Percentiles rank a stretch among this genome's conserved stretches.
Evolutionary conservation across 257 asterid genomes (phyloP).

Genomic region (Forsythia suspensa): DNA sequence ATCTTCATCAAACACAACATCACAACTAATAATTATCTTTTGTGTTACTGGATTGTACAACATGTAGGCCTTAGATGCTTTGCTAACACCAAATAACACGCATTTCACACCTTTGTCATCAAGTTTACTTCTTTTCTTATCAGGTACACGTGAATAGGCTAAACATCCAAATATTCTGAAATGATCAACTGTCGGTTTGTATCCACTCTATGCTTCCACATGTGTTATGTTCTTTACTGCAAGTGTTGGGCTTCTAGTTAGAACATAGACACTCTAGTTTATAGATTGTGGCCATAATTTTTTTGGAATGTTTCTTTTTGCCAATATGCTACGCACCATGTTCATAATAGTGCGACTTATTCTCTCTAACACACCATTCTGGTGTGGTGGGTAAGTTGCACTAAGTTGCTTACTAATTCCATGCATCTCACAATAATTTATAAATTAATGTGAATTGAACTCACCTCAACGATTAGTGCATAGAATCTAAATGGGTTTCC

Average conservation of each 20-base stretch:
- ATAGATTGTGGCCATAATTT: no score
- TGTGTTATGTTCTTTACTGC: background rate
- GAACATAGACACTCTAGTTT: background rate
- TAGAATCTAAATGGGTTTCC: no score
- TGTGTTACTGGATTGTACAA: no score
- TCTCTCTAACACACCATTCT: no score
- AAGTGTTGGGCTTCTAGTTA: background rate
- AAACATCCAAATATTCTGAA: background rate
- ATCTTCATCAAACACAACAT: background rate
- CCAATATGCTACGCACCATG: background rate
- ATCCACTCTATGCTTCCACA: conserved; percentile 3
- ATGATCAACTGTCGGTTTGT: background rate
- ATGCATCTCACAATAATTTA: no score
- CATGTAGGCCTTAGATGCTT: no score
- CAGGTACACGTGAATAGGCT: background rate
- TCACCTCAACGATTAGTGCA: no score
- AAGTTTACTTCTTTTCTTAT: background rate
- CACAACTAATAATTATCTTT: background rate
- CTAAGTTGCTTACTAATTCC: no score
- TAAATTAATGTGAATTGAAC: no score
- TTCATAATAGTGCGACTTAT: background rate
- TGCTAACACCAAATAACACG: no score
- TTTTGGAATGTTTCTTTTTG: background rate
- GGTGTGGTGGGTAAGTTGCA: no score
- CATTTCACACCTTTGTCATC: background rate